phyloP scores from a whole-genome alignment of 1,139 yeast genomes.

The Sugiyamaella grinbergsii region DNA sequence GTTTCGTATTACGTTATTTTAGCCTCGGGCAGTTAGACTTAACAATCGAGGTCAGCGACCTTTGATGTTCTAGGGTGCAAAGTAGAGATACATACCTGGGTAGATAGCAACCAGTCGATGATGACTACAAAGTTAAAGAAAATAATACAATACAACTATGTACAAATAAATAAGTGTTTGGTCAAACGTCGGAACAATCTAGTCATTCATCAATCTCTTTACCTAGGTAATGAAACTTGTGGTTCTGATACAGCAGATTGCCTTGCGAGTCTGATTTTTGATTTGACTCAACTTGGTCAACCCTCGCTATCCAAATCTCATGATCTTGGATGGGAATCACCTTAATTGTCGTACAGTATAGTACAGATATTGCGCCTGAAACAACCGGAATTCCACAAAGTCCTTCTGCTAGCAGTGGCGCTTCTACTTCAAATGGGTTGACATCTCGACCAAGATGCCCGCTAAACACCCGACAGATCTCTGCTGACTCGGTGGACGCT shows the following conservation, averaged over 20 bases:
- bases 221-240: conserved; percentile 35
- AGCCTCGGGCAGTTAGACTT: conserved; percentile 1
- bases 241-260: conserved; percentile 36
- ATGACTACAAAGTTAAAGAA: not conserved
- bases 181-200: no score
- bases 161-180: conserved; percentile 15
- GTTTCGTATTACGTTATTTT: no score
- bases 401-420: conserved; percentile 27
- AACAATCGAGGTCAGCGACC: not conserved
- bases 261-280: conserved; percentile 19
- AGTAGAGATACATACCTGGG: not conserved
- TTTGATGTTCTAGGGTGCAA: not conserved
- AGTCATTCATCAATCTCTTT: conserved; percentile 13
- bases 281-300: conserved; percentile 37
- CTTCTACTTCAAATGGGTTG: conserved; percentile 40
- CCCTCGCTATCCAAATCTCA: conserved; percentile 79
- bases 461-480: conserved; percentile 42
- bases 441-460: conserved; percentile 42
- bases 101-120: not conserved
- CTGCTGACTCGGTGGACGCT: conserved; percentile 56
- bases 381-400: conserved; percentile 57
- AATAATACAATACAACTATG: not conserved
- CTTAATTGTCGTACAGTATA: conserved; percentile 61
- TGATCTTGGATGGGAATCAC: conserved; percentile 71
- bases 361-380: conserved; percentile 58